These are phyloP conservation scores for Oxytropis ochrocephala DNA, from an alignment of 306 rosid genomes.

Conservation along the genomic window DNA sequence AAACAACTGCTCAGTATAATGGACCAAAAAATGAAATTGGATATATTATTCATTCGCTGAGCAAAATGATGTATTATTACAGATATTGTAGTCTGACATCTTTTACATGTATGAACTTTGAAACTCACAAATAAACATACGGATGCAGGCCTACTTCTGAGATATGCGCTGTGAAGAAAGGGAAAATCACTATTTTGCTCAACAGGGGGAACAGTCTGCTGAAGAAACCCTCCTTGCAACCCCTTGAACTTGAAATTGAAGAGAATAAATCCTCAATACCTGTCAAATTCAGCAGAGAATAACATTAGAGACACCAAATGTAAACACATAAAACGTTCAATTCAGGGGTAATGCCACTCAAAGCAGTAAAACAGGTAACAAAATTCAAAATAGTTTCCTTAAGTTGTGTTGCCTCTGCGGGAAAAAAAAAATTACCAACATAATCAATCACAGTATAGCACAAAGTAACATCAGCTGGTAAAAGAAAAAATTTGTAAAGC, in stretches of 20 bases:
- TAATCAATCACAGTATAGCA: not conserved
- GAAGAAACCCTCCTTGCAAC: conserved; percentile 3
- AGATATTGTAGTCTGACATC: not conserved
- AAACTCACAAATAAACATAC: not conserved
- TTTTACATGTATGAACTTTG: conserved; percentile 20
- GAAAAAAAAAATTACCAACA: not conserved
- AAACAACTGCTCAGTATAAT: not conserved
- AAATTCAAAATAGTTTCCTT: not conserved
- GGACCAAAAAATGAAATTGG: not conserved
- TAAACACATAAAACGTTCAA: not conserved
- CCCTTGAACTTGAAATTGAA: not conserved
- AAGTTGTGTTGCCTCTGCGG: not conserved
- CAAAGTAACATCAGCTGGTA: not conserved
- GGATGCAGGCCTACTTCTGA: not conserved
- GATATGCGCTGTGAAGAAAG: not conserved
- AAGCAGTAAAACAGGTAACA: not conserved
- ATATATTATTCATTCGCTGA: not conserved
- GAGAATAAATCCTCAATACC: conserved; percentile 12
- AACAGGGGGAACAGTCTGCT: conserved; percentile 8
- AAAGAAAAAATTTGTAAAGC: not conserved
- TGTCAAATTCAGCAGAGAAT: conserved; percentile 6
- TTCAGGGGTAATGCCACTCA: not conserved
- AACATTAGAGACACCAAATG: conserved; percentile 2
- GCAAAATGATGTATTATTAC: conserved; percentile 9
- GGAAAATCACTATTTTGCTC: conserved; percentile 9